Conservation (phyloP, 2,329 filamentous ascomycete genomes). For the Tolypocladium nubicola region DNA sequence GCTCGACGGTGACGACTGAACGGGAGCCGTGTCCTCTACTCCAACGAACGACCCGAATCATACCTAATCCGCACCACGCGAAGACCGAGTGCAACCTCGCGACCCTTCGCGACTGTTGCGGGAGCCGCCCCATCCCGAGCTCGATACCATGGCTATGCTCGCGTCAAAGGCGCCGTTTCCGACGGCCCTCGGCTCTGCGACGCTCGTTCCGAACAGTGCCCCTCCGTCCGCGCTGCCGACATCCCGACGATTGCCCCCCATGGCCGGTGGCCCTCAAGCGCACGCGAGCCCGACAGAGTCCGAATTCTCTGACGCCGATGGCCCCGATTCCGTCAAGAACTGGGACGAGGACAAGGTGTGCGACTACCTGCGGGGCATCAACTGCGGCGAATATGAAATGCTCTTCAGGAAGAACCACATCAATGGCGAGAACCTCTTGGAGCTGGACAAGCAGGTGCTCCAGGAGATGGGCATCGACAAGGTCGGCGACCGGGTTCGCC, state of each 20-base stretch:
- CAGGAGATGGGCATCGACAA: constrained; percentile 99
- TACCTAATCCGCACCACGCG: not conserved
- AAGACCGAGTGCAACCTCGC: not conserved
- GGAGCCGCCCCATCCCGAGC: constrained; percentile 4
- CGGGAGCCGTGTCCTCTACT: not conserved
- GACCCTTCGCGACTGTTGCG: not conserved
- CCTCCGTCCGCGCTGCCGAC: constrained; percentile 39
- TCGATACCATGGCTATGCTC: constrained; percentile 58
- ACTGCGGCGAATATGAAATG: constrained; percentile 88
- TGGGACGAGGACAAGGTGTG: constrained; percentile 91
- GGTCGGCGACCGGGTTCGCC: constrained; percentile 87
- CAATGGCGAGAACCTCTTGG: constrained; percentile 90
- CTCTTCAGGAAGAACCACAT: constrained; percentile 89
- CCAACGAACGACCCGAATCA: not conserved
- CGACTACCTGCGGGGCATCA: constrained; percentile 83
- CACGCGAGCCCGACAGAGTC: constrained; percentile 84
- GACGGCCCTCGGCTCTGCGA: constrained; percentile 35
- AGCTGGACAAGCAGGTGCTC: constrained; percentile 92
- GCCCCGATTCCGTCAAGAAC: constrained; percentile 63
- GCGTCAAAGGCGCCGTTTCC: constrained; percentile 65
- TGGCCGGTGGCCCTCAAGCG: constrained; percentile 38
- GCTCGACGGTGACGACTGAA: not conserved
- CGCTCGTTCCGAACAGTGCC: constrained; percentile 32
- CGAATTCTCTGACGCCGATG: constrained; percentile 78
- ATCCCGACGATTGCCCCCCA: constrained; percentile 38